A percentile compares a stretch with the other conserved stretches of the same genome.
Conservation (phyloP, 2,329 filamentous ascomycete species). For the Cladosporium phlei region DNA sequence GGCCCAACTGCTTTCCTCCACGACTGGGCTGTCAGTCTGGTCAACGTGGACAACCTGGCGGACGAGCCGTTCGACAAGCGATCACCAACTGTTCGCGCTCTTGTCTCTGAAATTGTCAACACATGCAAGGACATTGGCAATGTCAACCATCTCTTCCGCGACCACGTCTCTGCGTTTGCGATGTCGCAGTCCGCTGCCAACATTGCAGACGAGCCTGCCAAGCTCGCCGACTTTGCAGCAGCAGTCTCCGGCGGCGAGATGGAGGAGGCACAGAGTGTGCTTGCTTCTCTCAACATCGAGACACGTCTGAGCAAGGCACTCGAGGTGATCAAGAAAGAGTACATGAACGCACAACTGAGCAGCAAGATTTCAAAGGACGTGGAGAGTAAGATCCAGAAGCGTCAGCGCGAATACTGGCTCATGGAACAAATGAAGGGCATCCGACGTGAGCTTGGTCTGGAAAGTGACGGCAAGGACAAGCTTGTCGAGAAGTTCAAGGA, state of each 20-base stretch:
- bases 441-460: conserved; percentile 86
- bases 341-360: conserved; percentile 96
- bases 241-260: conserved; percentile 94
- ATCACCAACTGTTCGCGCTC: conserved; percentile 79
- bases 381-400: conserved; percentile 93
- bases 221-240: conserved; percentile 93
- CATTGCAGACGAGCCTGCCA: conserved; percentile 88
- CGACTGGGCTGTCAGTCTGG: conserved; percentile 49
- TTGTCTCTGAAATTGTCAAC: conserved; percentile 97
- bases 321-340: conserved; percentile 90
- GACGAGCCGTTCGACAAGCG: conserved; percentile 90
- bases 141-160: conserved; percentile 89
- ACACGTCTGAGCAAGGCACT: conserved; percentile 87
- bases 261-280: conserved; percentile 83
- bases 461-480: conserved; percentile 97
- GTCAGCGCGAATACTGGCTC: conserved; percentile 95
- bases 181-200: conserved; percentile 94
- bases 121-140: conserved; percentile 96
- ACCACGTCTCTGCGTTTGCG: conserved; percentile 95
- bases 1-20: conserved; percentile 88
- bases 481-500: conserved; percentile 96
- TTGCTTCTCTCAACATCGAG: conserved; percentile 85
- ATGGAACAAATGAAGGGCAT: conserved; percentile 99
- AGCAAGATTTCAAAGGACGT: conserved; percentile 98
- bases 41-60: conserved; percentile 24